Percentiles rank a stretch among this genome's conserved stretches.
phyloP scores from a whole-genome alignment of 2,329 filamentous ascomycete genomes.

The Davidsoniella australis region DNA sequence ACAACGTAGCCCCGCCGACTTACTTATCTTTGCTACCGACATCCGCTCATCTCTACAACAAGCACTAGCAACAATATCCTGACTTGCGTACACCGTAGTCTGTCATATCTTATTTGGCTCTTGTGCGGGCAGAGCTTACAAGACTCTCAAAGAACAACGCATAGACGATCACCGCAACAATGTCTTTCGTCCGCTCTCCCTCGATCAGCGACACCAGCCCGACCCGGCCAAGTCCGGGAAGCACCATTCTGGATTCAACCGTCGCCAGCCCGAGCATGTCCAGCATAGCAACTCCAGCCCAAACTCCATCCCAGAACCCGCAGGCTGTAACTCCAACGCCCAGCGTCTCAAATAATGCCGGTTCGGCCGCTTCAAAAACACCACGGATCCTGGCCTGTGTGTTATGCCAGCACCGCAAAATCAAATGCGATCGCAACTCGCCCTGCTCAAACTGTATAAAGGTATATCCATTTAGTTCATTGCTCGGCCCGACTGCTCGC shows the following conservation, averaged over 20 bases:
- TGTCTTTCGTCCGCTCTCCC: background rate
- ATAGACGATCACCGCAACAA: no score
- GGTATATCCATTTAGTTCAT: constrained; percentile 21
- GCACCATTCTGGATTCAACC: background rate
- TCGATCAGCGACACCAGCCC: constrained; percentile 8
- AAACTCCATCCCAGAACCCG: constrained; percentile 5
- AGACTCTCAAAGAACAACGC: no score
- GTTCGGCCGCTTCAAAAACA: constrained; percentile 20
- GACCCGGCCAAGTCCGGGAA: constrained; percentile 1
- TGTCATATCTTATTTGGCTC: no score
- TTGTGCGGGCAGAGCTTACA: no score
- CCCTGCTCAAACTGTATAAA: constrained; percentile 45
- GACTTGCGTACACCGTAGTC: no score
- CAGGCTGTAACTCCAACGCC: constrained; percentile 4
- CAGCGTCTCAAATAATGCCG: constrained; percentile 10
- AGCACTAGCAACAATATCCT: no score
- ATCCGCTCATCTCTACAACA: no score
- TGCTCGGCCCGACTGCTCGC: background rate
- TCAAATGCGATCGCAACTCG: constrained; percentile 42
- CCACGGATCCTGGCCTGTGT: constrained; percentile 35
- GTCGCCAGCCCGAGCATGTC: constrained; percentile 5
- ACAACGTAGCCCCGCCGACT: no score
- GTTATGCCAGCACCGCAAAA: constrained; percentile 43
- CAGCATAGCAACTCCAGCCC: constrained; percentile 4
- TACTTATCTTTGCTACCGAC: no score